phyloP scores from a whole-genome alignment of 495 filamentous ascomycete genomes.

The Cenococcum geophilum region DNA sequence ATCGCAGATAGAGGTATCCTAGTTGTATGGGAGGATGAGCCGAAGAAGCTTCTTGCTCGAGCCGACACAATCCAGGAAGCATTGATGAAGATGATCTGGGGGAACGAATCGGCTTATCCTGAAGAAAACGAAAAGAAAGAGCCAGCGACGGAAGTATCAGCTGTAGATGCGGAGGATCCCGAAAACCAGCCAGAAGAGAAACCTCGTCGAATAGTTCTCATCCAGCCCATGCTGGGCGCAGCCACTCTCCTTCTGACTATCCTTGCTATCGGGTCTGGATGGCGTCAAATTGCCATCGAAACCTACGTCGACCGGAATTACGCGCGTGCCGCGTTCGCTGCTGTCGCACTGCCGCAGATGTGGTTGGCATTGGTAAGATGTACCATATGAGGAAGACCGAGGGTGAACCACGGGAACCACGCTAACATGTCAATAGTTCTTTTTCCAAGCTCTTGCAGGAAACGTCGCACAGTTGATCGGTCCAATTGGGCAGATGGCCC shows the following conservation, averaged over 20 bases:
- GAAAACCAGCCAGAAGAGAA: conserved; percentile 31
- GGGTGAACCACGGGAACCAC: neutral
- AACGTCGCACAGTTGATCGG: conserved; percentile 55
- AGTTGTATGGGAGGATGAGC: conserved; percentile 64
- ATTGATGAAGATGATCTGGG: conserved; percentile 45
- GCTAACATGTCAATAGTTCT: conserved; percentile 36
- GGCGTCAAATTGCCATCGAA: conserved; percentile 49
- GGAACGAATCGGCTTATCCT: conserved; percentile 17
- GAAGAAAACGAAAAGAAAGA: conserved; percentile 39
- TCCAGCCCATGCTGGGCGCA: conserved; percentile 47
- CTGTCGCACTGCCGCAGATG: conserved; percentile 46
- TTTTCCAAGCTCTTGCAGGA: conserved; percentile 53
- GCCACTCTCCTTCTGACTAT: conserved; percentile 49
- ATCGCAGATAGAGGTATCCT: conserved; percentile 51
- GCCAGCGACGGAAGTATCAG: conserved; percentile 29
- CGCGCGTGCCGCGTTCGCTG: conserved; percentile 45
- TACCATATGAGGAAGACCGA: neutral
- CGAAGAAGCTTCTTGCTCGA: conserved; percentile 48
- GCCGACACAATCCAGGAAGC: conserved; percentile 46
- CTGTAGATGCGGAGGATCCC: conserved; percentile 31
- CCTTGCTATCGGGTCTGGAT: conserved; percentile 51
- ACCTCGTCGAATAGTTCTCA: conserved; percentile 43
- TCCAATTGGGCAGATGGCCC: conserved; percentile 49
- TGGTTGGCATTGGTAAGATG: conserved; percentile 51
- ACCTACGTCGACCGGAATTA: conserved; percentile 46